A percentile compares a stretch with the other conserved stretches of the same genome.
These are phyloP conservation scores for Fusarium domesticum DNA, from an alignment of 2,329 filamentous ascomycete genomes.

Conservation along the genomic window DNA sequence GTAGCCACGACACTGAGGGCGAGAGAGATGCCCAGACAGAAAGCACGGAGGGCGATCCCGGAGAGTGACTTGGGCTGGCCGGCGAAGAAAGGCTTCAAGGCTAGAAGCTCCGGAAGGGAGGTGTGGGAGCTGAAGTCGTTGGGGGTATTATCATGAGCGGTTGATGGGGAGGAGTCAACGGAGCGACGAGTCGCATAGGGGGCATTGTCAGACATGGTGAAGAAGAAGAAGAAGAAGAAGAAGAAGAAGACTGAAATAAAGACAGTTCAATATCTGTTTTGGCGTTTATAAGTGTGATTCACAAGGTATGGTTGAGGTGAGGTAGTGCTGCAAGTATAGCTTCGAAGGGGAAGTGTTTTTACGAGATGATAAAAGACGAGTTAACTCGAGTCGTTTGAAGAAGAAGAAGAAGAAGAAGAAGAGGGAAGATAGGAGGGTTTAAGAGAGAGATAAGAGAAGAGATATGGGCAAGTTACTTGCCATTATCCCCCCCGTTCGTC, in stretches of 20 bases:
- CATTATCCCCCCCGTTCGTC: conserved; percentile 13
- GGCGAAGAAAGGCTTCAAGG: conserved; percentile 38
- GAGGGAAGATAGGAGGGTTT: not conserved
- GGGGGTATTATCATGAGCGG: conserved; percentile 18
- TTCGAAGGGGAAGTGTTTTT: no score
- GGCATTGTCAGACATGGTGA: conserved; percentile 15
- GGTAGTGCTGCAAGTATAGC: not conserved
- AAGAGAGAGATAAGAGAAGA: conserved; percentile 3
- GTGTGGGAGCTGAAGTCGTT: conserved; percentile 10
- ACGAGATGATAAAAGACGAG: no score
- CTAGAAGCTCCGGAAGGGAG: conserved; percentile 29
- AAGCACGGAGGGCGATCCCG: conserved; percentile 57
- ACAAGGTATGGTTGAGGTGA: not conserved
- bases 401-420: not conserved
- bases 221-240: not conserved
- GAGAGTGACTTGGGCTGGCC: conserved; percentile 55
- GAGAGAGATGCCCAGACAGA: conserved; percentile 49
- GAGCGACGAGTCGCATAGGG: conserved; percentile 4
- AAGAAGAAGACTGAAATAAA: not conserved
- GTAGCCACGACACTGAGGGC: conserved; percentile 36
- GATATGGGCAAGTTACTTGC: conserved; percentile 9
- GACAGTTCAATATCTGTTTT: not conserved
- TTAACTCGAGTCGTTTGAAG: not conserved
- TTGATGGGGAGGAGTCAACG: conserved; percentile 19
- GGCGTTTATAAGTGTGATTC: not conserved